Percentiles rank a stretch among this genome's conserved stretches.
These are phyloP conservation scores for Mycena pura DNA, from an alignment of 768 basidiomycete species.

Conservation along the genomic window DNA sequence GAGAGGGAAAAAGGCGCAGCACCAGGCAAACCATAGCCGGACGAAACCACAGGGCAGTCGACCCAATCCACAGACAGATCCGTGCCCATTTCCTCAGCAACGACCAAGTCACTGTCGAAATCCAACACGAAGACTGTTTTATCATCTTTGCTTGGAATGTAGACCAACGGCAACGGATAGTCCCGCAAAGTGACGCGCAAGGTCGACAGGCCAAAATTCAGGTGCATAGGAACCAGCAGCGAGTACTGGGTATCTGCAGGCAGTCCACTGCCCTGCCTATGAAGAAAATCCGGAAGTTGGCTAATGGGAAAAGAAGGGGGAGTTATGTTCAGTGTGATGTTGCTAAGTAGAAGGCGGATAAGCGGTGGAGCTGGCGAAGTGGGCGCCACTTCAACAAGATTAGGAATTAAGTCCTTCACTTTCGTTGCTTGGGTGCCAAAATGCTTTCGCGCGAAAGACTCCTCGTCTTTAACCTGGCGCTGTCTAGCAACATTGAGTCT, in stretches of 20 bases:
- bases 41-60: slow-evolving; percentile 67
- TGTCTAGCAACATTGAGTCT: slow-evolving; percentile 56
- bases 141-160: slow-evolving; percentile 61
- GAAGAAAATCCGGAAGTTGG: slow-evolving; percentile 66
- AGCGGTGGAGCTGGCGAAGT: slow-evolving; percentile 62
- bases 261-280: slow-evolving; percentile 70
- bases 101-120: slow-evolving; percentile 79
- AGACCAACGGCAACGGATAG: slow-evolving; percentile 87
- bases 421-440: slow-evolving; percentile 43
- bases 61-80: slow-evolving; percentile 75
- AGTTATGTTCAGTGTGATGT: slow-evolving; percentile 61
- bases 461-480: slow-evolving; percentile 58
- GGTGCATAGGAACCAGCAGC: slow-evolving; percentile 82
- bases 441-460: slow-evolving; percentile 51
- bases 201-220: slow-evolving; percentile 71
- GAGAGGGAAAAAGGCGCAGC: slow-evolving; percentile 60
- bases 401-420: slow-evolving; percentile 41
- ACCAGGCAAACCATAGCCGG: slow-evolving; percentile 56
- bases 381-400: slow-evolving; percentile 50
- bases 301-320: slow-evolving; percentile 65
- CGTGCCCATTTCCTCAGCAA: slow-evolving; percentile 86
- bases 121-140: slow-evolving; percentile 54
- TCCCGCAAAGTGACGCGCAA: slow-evolving; percentile 75
- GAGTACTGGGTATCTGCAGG: slow-evolving; percentile 77
- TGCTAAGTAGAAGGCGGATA: slow-evolving; percentile 66